Conservation (phyloP, 1,139 yeast genomes). For the Geotrichum carabidarum region DNA sequence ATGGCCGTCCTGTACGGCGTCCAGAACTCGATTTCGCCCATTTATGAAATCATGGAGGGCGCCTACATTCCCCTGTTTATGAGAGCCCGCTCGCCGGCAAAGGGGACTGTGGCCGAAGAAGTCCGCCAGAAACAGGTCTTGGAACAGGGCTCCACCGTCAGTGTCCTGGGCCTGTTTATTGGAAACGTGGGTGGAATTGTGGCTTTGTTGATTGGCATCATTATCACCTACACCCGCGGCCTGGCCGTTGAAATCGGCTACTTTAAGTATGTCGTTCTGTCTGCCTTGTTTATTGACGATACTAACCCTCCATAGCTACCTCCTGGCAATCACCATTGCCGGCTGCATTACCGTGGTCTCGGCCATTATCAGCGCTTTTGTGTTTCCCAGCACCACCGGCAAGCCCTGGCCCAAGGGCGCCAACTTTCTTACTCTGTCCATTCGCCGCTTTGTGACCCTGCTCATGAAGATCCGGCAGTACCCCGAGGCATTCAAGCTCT, state of each 20-base stretch:
- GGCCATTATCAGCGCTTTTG: conserved; percentile 34
- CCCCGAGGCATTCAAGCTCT: conserved; percentile 42
- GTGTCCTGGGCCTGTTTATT: conserved; percentile 42
- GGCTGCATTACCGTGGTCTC: conserved; percentile 40
- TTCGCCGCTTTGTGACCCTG: conserved; percentile 32
- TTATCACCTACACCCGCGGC: conserved; percentile 39
- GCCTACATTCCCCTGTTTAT: conserved; percentile 45
- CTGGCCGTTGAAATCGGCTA: conserved; percentile 37
- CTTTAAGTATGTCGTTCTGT: conserved; percentile 21
- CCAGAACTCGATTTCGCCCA: conserved; percentile 36
- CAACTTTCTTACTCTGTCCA: conserved; percentile 31
- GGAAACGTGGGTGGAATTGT: conserved; percentile 44
- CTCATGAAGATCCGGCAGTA: conserved; percentile 35
- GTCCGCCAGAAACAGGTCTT: conserved; percentile 34
- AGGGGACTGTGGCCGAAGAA: conserved; percentile 32
- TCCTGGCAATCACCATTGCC: conserved; percentile 44
- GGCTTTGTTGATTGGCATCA: conserved; percentile 42
- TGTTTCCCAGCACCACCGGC: conserved; percentile 40
- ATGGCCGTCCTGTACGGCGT: conserved; percentile 39
- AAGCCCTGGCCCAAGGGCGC: conserved; percentile 34
- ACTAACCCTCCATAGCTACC: conserved; percentile 29
- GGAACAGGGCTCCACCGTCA: conserved; percentile 40
- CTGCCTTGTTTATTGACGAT: neutral
- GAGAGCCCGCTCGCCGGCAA: conserved; percentile 34
- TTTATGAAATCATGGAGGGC: conserved; percentile 44